phyloP scores from a whole-genome alignment of 164 flowering plant species.

The Magnolia kwangsiensis region DNA sequence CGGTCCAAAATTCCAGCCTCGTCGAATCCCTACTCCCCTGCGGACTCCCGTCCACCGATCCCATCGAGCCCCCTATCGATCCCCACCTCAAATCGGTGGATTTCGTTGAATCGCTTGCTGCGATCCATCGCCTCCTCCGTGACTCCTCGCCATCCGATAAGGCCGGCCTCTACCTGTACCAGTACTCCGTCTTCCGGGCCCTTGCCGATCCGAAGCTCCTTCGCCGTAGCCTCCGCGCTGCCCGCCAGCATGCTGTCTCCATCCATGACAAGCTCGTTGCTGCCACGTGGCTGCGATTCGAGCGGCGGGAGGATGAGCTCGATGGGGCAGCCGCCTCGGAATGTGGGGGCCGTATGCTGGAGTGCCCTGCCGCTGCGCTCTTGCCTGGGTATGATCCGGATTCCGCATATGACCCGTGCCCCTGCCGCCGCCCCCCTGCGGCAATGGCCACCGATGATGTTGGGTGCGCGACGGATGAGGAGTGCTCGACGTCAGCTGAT shows the following conservation, averaged over 20 bases:
- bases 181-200: slow-evolving; percentile 44
- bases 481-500: slow-evolving; percentile 22
- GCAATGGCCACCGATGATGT: background rate
- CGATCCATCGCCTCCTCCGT: slow-evolving; percentile 43
- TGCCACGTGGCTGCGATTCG: slow-evolving; percentile 74
- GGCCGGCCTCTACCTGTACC: slow-evolving; percentile 46
- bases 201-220: slow-evolving; percentile 69
- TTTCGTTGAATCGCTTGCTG: slow-evolving; percentile 56
- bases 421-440: slow-evolving; percentile 21
- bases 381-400: slow-evolving; percentile 46
- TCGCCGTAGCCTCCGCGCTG: slow-evolving; percentile 51
- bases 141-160: slow-evolving; percentile 33
- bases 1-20: background rate
- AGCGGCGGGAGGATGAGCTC: slow-evolving; percentile 80
- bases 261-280: slow-evolving; percentile 67
- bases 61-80: slow-evolving; percentile 67
- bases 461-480: background rate
- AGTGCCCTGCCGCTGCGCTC: slow-evolving; percentile 57
- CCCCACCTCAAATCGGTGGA: slow-evolving; percentile 50
- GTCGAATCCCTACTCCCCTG: slow-evolving; percentile 35
- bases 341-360: slow-evolving; percentile 40
- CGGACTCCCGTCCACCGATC: slow-evolving; percentile 44
- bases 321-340: slow-evolving; percentile 35
- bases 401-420: slow-evolving; percentile 36
- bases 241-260: slow-evolving; percentile 60